Evolutionary conservation across 176 grass and related monocot genomes (phyloP), one percentile per base, ranked within the genome.

Genomic region (Rhynchospora tenuis): DNA sequence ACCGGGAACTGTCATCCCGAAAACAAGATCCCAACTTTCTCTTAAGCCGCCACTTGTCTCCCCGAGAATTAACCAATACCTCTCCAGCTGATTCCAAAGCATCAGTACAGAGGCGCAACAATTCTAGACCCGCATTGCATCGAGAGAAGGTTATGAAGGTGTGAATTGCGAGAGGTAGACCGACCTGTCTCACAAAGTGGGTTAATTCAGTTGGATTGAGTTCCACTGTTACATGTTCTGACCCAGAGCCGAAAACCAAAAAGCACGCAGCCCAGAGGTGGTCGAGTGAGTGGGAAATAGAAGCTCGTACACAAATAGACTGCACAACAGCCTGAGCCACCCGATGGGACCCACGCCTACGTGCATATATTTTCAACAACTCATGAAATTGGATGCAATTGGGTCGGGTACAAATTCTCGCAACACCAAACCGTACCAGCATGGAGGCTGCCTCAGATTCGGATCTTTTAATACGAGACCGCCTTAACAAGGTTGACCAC

Each of bases 261-360:
- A 98, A 98, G 86, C 89, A 98, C 59, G 91, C 85, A 79, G 96
- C 91, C 96, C 93, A 98, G 10, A 93, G 80, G 84, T 98, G 96
- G 29, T 98, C 93, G 44, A 87, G 80, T 16, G 84, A 91, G 75
- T 93, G 83, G 69, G 90, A 90, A 69, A 98, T 82, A 9, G 96
- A 98, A n/a, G 90, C 91, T 88, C 88, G 90, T 54, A 98, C 88
- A 73, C 85, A 98, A 77, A 93, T 88, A 42, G 96, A 89, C 64
- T 98, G 86, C 72, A 95, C 91, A n/a, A 87, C 71, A 28, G 93
- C 72, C 73, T 90, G 96, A 84, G 92, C 88, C 0, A 83, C 85
- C 74, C 88, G 77, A 70, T 82, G 81, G 48, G 79, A 86, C 52
- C 93, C 96, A 54, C 83, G 82, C 87, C 88, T 91, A 15, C 91